These are phyloP conservation scores for Cladosporium austrohemisphaericum DNA, from an alignment of 2,329 filamentous ascomycete species.

Conservation along the genomic window DNA sequence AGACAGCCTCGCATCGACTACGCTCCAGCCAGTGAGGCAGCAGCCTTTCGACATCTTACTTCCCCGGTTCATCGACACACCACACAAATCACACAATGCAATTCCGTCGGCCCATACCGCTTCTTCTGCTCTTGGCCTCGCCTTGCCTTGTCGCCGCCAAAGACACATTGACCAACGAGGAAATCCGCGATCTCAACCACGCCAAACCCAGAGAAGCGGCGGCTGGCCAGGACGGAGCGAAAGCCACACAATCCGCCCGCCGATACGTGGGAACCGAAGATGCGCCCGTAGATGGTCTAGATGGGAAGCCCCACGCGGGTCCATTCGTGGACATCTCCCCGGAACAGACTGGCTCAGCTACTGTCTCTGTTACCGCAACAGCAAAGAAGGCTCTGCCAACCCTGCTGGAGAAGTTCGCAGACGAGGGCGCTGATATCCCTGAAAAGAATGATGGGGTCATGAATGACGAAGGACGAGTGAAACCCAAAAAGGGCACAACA, in stretches of 20 bases:
- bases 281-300: slow-evolving; percentile 85
- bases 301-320: slow-evolving; percentile 88
- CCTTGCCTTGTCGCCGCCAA: slow-evolving; percentile 55
- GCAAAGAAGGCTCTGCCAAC: slow-evolving; percentile 32
- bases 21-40: background rate
- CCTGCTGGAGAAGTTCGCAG: slow-evolving; percentile 29
- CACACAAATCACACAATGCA: slow-evolving; percentile 51
- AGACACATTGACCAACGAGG: slow-evolving; percentile 24
- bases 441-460: slow-evolving; percentile 75
- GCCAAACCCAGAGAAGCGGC: slow-evolving; percentile 9
- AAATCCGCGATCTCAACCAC: slow-evolving; percentile 25
- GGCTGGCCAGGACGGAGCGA: slow-evolving; percentile 10
- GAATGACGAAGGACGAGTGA: slow-evolving; percentile 75
- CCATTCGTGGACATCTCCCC: slow-evolving; percentile 63
- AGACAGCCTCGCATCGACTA: no score
- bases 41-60: background rate
- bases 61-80: background rate
- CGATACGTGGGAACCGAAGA: slow-evolving; percentile 61
- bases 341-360: slow-evolving; percentile 23
- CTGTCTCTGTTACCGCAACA: slow-evolving; percentile 27
- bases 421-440: slow-evolving; percentile 52
- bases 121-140: slow-evolving; percentile 53
- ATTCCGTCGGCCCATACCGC: slow-evolving; percentile 47
- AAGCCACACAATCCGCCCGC: slow-evolving; percentile 30
- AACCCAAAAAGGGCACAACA: slow-evolving; percentile 78